A percentile compares a stretch with the other conserved stretches of the same genome.
Evolutionary conservation across 1,284 basidiomycete species (phyloP).

Genomic region (Hymenochaete sp.): DNA sequence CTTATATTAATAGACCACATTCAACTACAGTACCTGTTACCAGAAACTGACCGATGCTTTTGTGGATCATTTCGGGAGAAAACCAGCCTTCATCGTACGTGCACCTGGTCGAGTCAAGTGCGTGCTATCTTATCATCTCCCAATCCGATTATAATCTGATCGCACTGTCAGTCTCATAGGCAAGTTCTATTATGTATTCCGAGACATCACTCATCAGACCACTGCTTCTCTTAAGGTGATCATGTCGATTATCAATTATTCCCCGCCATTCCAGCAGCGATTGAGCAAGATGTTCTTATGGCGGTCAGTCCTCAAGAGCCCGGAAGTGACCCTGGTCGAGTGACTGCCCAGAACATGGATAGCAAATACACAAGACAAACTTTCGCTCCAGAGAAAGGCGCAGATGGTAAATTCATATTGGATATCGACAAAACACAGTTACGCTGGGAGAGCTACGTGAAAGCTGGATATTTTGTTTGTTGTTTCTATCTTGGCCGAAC

Average conservation of each 20-base stretch:
- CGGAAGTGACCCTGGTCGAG: slow-evolving; percentile 36
- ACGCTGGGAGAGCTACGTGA: slow-evolving; percentile 82
- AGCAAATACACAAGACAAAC: slow-evolving; percentile 47
- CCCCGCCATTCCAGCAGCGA: slow-evolving; percentile 74
- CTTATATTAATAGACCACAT: background rate
- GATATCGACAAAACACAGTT: slow-evolving; percentile 64
- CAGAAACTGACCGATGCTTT: slow-evolving; percentile 56
- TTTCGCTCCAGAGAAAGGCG: slow-evolving; percentile 47
- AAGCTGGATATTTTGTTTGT: slow-evolving; percentile 68
- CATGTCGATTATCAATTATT: slow-evolving; percentile 84
- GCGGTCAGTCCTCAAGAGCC: slow-evolving; percentile 57
- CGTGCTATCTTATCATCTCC: slow-evolving; percentile 28
- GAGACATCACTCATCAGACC: background rate
- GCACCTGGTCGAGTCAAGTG: slow-evolving; percentile 84
- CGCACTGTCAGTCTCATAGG: slow-evolving; percentile 29
- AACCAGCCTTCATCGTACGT: slow-evolving; percentile 63
- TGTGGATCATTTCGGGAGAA: slow-evolving; percentile 52
- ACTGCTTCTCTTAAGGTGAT: slow-evolving; percentile 47
- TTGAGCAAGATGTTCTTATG: slow-evolving; percentile 80
- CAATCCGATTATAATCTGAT: slow-evolving; percentile 6
- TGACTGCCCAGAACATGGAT: slow-evolving; percentile 60
- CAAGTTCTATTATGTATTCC: slow-evolving; percentile 14
- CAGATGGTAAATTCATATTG: slow-evolving; percentile 54
- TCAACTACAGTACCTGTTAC: slow-evolving; percentile 45
- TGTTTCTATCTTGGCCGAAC: slow-evolving; percentile 16